Conservation (phyloP, 306 rosid species). For the Rubus parviflorus region DNA sequence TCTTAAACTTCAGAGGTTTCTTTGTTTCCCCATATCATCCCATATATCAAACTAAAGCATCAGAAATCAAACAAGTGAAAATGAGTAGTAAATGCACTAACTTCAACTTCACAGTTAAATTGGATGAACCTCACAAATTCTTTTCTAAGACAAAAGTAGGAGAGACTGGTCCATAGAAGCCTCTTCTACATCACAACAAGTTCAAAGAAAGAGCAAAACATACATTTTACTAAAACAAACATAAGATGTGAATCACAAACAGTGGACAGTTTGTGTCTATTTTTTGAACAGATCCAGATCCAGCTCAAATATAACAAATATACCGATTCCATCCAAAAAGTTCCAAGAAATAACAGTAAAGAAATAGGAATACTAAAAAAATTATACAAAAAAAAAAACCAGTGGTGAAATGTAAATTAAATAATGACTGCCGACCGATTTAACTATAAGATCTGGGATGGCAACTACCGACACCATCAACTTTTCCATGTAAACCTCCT, state of each 20-base stretch:
- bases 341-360: not conserved
- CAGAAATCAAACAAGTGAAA: not conserved
- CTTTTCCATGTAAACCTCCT: slow-evolving; percentile 38
- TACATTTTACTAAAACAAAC: not conserved
- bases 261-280: slow-evolving; percentile 4
- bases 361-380: not conserved
- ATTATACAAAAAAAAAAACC: slow-evolving; percentile 20
- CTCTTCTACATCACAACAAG: not conserved
- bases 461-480: slow-evolving; percentile 50
- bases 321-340: slow-evolving; percentile 8
- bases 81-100: not conserved
- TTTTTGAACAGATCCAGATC: slow-evolving; percentile 38
- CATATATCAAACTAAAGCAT: not conserved
- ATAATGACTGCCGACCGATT: slow-evolving; percentile 19
- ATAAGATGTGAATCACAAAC: not conserved
- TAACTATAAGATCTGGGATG: slow-evolving; percentile 38
- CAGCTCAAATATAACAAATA: slow-evolving; percentile 17
- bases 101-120: not conserved
- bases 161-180: not conserved
- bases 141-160: not conserved
- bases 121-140: not conserved
- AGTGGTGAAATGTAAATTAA: slow-evolving; percentile 23
- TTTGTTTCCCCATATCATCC: not conserved
- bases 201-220: not conserved
- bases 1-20: not conserved